Evolutionary conservation across 2,329 filamentous ascomycete genomes (phyloP).

Genomic region (Emmonsiellopsis sp.): DNA sequence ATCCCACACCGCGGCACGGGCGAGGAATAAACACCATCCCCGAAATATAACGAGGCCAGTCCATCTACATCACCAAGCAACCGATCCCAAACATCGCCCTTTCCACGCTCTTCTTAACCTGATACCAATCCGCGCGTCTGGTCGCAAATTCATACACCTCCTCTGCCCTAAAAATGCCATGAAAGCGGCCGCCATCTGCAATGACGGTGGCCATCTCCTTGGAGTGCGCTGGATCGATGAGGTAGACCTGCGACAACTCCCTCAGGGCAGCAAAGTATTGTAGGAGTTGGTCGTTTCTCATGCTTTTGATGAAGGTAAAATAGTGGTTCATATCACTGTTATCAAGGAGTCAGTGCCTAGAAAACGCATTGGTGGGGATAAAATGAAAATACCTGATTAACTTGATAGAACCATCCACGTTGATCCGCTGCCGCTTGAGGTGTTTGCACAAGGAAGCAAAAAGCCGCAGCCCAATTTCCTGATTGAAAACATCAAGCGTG

Average conservation of each 20-base stretch:
- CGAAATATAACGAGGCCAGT: not conserved
- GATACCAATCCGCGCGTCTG: constrained; percentile 87
- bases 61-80: constrained; percentile 66
- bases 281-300: constrained; percentile 73
- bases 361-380: not conserved
- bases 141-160: constrained; percentile 98
- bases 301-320: constrained; percentile 69
- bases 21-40: too few species aligned
- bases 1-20: too few species aligned
- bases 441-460: constrained; percentile 94
- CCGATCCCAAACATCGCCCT: constrained; percentile 95
- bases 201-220: constrained; percentile 95
- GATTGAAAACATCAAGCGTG: constrained; percentile 96
- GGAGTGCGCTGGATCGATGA: constrained; percentile 77
- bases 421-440: constrained; percentile 89
- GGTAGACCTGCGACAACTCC: constrained; percentile 89
- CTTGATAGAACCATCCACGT: constrained; percentile 77
- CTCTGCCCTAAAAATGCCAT: constrained; percentile 86
- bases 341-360: not conserved
- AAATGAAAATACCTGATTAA: constrained; percentile 57
- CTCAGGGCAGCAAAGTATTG: constrained; percentile 86
- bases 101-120: constrained; percentile 79
- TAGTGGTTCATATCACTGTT: constrained; percentile 87
- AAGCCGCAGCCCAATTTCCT: constrained; percentile 86
- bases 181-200: constrained; percentile 80